Percentiles rank a stretch among this genome's conserved stretches.
phyloP scores from a whole-genome alignment of 306 rosid species.

The Luffa aegyptiaca region DNA sequence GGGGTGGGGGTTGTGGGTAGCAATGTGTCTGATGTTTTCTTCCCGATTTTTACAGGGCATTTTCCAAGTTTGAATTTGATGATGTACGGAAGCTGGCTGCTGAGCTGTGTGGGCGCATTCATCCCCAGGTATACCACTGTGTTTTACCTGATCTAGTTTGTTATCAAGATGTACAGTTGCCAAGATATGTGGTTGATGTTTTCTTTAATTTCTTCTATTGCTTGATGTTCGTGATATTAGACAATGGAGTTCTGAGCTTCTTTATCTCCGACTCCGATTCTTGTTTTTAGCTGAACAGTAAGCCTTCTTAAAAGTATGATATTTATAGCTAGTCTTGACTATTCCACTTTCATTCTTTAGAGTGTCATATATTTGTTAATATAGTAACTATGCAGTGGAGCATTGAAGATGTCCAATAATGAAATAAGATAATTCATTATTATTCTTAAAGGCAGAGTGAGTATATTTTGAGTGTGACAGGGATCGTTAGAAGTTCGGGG shows the following conservation, averaged over 20 bases:
- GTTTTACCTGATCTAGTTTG: neutral
- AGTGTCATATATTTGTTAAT: neutral
- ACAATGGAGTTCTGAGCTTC: neutral
- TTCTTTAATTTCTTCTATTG: neutral
- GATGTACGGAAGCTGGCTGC: slow-evolving; percentile 85
- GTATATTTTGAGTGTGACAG: neutral
- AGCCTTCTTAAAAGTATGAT: neutral
- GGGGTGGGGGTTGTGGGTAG: neutral
- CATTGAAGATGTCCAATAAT: neutral
- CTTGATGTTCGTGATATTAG: neutral
- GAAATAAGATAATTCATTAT: neutral
- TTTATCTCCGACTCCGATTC: neutral
- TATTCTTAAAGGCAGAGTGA: neutral
- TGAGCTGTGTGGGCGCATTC: slow-evolving; percentile 90
- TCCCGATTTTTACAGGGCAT: slow-evolving; percentile 41
- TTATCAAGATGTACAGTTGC: neutral
- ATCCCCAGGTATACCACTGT: slow-evolving; percentile 53
- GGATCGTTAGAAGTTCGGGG: too few species aligned
- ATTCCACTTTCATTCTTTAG: neutral
- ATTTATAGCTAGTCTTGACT: neutral
- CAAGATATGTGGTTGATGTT: neutral
- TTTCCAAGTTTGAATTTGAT: slow-evolving; percentile 62
- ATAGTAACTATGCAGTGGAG: neutral
- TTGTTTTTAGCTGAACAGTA: neutral
- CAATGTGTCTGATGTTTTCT: neutral